Conservation (phyloP, 1,139 yeast genomes). For the Candida smagusa region DNA sequence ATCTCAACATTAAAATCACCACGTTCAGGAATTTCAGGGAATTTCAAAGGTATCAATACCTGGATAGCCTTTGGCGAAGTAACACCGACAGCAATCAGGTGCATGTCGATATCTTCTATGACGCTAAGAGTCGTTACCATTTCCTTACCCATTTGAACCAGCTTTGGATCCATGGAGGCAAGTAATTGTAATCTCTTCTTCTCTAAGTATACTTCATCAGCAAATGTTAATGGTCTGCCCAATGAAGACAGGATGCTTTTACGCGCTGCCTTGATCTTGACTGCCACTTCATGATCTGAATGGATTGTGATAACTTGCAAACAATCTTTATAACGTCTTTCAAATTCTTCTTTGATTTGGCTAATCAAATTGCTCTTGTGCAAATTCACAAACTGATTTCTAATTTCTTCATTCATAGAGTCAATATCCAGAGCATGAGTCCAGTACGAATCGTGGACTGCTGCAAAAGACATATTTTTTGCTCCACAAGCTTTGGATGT, state of each 20-base stretch:
- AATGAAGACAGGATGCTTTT: slow-evolving; percentile 45
- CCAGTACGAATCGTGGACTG: slow-evolving; percentile 99
- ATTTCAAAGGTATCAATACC: slow-evolving; percentile 56
- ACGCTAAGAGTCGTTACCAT: slow-evolving; percentile 78
- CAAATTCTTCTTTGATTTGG: slow-evolving; percentile 74
- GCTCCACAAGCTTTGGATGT: slow-evolving; percentile 81
- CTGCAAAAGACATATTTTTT: slow-evolving; percentile 72
- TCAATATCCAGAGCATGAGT: slow-evolving; percentile 89
- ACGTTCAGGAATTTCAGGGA: slow-evolving; percentile 75
- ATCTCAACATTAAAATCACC: slow-evolving; percentile 81
- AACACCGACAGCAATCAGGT: slow-evolving; percentile 22
- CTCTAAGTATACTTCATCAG: slow-evolving; percentile 75
- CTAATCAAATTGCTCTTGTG: slow-evolving; percentile 73
- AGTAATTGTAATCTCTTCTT: slow-evolving; percentile 57
- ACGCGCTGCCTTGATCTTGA: slow-evolving; percentile 49
- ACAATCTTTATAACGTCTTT: slow-evolving; percentile 70
- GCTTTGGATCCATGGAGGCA: slow-evolving; percentile 49
- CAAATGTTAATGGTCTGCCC: slow-evolving; percentile 58
- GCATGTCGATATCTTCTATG: slow-evolving; percentile 40
- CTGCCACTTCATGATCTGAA: slow-evolving; percentile 50
- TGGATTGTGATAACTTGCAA: slow-evolving; percentile 60
- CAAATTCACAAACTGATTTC: slow-evolving; percentile 76
- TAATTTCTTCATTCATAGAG: slow-evolving; percentile 63
- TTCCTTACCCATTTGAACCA: slow-evolving; percentile 48
- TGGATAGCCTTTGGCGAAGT: slow-evolving; percentile 25